Percentiles rank a stretch among this genome's conserved stretches.
These are phyloP conservation scores for Termitomyces sp. DNA, from an alignment of 768 basidiomycete genomes.

Conservation along the genomic window DNA sequence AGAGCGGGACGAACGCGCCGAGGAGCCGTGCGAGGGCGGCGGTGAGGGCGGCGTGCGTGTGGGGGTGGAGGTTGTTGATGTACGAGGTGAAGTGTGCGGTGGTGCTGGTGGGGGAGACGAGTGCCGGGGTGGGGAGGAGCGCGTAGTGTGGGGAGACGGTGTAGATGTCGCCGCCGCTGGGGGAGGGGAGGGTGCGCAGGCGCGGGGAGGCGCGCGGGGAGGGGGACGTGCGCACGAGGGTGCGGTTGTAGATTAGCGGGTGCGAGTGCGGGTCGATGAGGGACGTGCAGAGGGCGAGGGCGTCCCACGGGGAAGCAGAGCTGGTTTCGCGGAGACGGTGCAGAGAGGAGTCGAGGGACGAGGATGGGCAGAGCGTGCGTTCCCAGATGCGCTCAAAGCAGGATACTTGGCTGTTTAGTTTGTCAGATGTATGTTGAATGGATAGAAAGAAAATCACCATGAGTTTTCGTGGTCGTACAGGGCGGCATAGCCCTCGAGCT, in stretches of 20 bases:
- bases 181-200: constrained; percentile 23
- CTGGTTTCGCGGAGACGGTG: constrained; percentile 14
- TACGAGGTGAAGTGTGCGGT: constrained; percentile 36
- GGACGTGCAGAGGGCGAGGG: constrained; percentile 18
- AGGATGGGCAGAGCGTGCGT: constrained; percentile 21
- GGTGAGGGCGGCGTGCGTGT: constrained; percentile 23
- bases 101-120: constrained; percentile 24
- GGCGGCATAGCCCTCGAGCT: constrained; percentile 39
- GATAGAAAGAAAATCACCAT: constrained; percentile 26
- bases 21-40: constrained; percentile 19
- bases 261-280: constrained; percentile 38
- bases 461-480: constrained; percentile 30
- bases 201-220: constrained; percentile 14
- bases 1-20: constrained; percentile 36
- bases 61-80: constrained; percentile 48
- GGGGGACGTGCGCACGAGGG: constrained; percentile 24
- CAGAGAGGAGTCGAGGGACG: constrained; percentile 21
- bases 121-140: constrained; percentile 40
- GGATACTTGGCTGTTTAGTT: constrained; percentile 40
- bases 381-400: constrained; percentile 56
- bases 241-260: constrained; percentile 34
- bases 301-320: constrained; percentile 5
- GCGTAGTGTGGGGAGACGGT: constrained; percentile 35
- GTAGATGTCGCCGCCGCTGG: constrained; percentile 28
- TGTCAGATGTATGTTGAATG: neutral